Conservation (phyloP, 495 filamentous ascomycete genomes). For the Aspergillus bertholletiae region DNA sequence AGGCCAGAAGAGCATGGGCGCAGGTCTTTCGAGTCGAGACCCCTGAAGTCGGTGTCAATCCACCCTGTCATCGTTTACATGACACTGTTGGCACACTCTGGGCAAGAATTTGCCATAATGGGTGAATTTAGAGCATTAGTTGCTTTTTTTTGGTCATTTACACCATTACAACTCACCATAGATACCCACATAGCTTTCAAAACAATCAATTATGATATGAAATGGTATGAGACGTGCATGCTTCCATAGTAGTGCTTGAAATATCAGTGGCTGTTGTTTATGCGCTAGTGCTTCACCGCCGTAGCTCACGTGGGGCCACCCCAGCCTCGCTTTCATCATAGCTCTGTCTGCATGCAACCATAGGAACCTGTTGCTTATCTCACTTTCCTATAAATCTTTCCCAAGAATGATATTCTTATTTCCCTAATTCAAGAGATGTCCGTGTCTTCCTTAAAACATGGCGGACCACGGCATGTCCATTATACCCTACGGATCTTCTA, state of each 20-base stretch:
- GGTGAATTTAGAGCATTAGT: slow-evolving; percentile 3
- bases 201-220: slow-evolving; percentile 7
- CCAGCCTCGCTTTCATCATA: slow-evolving; percentile 14
- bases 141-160: not conserved
- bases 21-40: slow-evolving; percentile 5
- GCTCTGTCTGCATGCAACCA: slow-evolving; percentile 5
- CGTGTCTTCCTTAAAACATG: slow-evolving; percentile 16
- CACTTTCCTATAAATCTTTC: not conserved
- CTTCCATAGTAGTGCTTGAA: not conserved
- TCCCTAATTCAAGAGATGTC: slow-evolving; percentile 12
- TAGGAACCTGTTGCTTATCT: slow-evolving; percentile 2
- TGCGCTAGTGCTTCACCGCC: slow-evolving; percentile 10
- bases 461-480: slow-evolving; percentile 48
- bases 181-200: slow-evolving; percentile 18
- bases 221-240: not conserved
- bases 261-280: not conserved
- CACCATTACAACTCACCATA: slow-evolving; percentile 9
- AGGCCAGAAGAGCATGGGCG: not conserved
- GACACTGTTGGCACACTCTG: slow-evolving; percentile 13
- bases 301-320: slow-evolving; percentile 22
- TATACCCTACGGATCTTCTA: slow-evolving; percentile 42
- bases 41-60: slow-evolving; percentile 5
- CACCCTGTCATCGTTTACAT: slow-evolving; percentile 13
- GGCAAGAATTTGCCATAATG: slow-evolving; percentile 3
- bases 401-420: slow-evolving; percentile 1